These are phyloP conservation scores for Aspergillus oerlinghausenensis DNA, from an alignment of 2,329 filamentous ascomycete genomes.

Conservation along the genomic window DNA sequence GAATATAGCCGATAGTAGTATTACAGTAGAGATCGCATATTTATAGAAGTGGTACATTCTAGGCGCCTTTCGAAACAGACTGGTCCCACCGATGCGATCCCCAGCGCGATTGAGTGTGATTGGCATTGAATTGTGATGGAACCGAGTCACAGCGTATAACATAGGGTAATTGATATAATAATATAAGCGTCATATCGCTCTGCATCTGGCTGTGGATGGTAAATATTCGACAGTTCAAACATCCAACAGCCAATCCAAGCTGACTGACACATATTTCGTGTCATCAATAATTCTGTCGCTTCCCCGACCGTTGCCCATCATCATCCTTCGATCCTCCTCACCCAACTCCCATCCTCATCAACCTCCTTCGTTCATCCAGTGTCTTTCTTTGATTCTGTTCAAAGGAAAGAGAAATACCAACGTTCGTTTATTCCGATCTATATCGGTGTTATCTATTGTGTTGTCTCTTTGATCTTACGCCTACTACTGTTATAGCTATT, in stretches of 20 bases:
- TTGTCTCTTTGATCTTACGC: background rate
- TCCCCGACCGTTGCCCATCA: background rate
- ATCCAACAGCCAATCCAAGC: background rate
- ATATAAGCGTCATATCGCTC: background rate
- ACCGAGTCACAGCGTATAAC: background rate
- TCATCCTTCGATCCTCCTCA: background rate
- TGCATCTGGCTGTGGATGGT: background rate
- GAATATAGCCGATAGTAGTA: background rate
- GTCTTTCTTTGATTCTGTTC: background rate
- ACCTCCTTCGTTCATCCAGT: background rate
- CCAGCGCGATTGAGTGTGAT: background rate
- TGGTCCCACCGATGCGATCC: conserved; percentile 10
- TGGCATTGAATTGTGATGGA: background rate
- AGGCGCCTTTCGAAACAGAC: conserved; percentile 19
- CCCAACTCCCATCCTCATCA: conserved; percentile 1
- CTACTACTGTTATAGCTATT: background rate
- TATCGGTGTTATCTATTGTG: background rate
- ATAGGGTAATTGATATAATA: background rate
- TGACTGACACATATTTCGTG: background rate
- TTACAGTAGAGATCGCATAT: background rate
- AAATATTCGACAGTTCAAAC: background rate
- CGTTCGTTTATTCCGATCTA: background rate
- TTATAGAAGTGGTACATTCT: background rate
- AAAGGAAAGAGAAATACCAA: background rate
- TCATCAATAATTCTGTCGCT: background rate